phyloP scores from a whole-genome alignment of 345 rosid genomes.

The Euphorbia tirucalli region DNA sequence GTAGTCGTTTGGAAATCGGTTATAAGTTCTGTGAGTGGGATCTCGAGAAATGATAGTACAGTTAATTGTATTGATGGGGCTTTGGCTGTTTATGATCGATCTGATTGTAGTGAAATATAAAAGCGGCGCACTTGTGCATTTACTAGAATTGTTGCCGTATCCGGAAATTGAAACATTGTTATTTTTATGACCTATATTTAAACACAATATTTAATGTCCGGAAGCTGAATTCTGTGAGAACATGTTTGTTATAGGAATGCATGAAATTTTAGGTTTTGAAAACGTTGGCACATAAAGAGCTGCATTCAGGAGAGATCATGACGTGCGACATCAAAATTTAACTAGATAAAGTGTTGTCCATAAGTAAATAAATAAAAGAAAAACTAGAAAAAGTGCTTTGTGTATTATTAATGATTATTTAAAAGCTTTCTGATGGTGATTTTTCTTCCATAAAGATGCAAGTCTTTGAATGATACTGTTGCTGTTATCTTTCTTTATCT shows the following conservation, averaged over 20 bases:
- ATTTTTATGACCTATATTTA: not conserved
- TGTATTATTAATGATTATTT: not conserved
- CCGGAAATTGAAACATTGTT: not conserved
- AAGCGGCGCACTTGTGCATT: not conserved
- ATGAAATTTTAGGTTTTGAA: not conserved
- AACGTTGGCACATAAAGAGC: not conserved
- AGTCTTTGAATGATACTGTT: not conserved
- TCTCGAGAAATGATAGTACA: not conserved
- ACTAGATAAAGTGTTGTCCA: not conserved
- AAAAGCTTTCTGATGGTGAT: not conserved
- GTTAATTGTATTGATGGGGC: constrained; percentile 6
- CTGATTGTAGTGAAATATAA: not conserved
- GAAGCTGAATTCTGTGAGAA: not conserved
- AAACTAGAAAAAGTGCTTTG: no score
- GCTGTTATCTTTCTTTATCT: not conserved
- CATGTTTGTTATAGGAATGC: not conserved
- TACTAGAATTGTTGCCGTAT: not conserved
- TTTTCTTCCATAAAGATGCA: not conserved
- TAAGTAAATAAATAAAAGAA: no score
- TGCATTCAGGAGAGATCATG: not conserved
- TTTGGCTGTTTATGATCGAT: constrained; percentile 15
- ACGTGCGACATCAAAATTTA: not conserved
- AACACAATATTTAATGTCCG: not conserved
- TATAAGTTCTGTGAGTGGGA: not conserved
- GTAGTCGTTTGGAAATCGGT: not conserved